phyloP scores from a whole-genome alignment of 306 rosid genomes.

The Acmispon strigosus region DNA sequence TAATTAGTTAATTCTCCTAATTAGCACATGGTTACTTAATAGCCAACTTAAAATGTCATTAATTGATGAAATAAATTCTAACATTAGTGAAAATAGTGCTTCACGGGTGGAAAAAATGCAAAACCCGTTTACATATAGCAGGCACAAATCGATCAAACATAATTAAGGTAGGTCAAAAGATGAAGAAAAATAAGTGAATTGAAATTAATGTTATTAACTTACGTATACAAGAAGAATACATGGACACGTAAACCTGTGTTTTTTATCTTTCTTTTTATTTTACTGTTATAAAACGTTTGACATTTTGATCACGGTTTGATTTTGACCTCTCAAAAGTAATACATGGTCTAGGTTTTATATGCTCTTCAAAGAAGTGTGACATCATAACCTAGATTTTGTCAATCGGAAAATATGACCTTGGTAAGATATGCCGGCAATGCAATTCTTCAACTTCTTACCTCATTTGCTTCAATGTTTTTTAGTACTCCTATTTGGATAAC shows the following conservation, averaged over 20 bases:
- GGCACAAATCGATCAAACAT: not conserved
- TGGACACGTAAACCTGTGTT: not conserved
- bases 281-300: slow-evolving; percentile 31
- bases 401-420: slow-evolving; percentile 25
- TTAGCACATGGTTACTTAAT: too few species aligned
- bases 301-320: slow-evolving; percentile 41
- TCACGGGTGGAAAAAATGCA: not conserved
- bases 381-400: slow-evolving; percentile 33
- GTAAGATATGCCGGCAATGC: slow-evolving; percentile 18
- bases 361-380: slow-evolving; percentile 34
- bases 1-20: too few species aligned
- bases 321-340: slow-evolving; percentile 30
- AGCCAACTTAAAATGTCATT: not conserved
- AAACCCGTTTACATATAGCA: not conserved
- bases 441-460: slow-evolving; percentile 48
- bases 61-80: not conserved
- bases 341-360: slow-evolving; percentile 31
- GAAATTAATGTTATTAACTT: not conserved
- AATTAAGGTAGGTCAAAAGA: not conserved
- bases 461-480: slow-evolving; percentile 23
- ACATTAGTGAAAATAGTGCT: not conserved
- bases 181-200: not conserved
- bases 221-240: not conserved
- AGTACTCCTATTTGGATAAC: slow-evolving; percentile 28
- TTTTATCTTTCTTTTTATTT: not conserved